Percentiles rank a stretch among this genome's conserved stretches.
These are phyloP conservation scores for Austroboletus novae-zelandiae DNA, from an alignment of 1,284 basidiomycete genomes.

Conservation along the genomic window DNA sequence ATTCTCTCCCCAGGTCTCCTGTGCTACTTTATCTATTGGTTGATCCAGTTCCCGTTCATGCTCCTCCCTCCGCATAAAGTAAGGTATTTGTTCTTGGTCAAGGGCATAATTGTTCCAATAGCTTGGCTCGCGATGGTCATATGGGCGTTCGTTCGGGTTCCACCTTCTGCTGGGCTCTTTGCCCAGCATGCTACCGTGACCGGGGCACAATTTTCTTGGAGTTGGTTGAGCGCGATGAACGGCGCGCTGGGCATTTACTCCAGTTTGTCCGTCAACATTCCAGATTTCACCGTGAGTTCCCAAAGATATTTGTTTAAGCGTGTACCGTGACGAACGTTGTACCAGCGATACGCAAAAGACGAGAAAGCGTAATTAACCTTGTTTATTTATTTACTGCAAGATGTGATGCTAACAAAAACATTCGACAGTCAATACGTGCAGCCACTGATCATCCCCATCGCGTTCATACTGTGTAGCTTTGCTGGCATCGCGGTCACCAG, in stretches of 20 bases:
- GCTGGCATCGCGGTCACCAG: conserved; percentile 57
- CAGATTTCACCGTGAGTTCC: conserved; percentile 48
- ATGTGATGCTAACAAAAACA: too few species aligned
- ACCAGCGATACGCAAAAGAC: conserved; percentile 28
- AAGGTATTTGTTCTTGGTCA: conserved; percentile 60
- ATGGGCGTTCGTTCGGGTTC: conserved; percentile 57
- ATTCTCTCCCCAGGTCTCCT: conserved; percentile 32
- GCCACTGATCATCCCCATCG: conserved; percentile 53
- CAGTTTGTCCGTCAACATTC: conserved; percentile 55
- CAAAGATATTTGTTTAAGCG: neutral
- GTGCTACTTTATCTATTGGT: conserved; percentile 67
- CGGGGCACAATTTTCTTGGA: conserved; percentile 47
- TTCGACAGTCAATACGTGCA: conserved; percentile 48
- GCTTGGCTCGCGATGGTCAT: conserved; percentile 57
- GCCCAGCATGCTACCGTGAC: conserved; percentile 36
- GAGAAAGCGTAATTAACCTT: conserved; percentile 23
- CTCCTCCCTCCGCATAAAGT: conserved; percentile 60
- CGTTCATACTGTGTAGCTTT: conserved; percentile 55
- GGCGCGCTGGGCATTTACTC: conserved; percentile 52
- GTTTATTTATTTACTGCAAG: neutral
- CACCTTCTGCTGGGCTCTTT: conserved; percentile 44
- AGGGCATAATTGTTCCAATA: conserved; percentile 54
- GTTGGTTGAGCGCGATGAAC: conserved; percentile 55
- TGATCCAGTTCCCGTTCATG: conserved; percentile 60
- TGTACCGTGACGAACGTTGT: neutral